Base-by-base conservation (phyloP, 2,329 filamentous ascomycete genomes). In the Geoglossum cookeanum region DNA sequence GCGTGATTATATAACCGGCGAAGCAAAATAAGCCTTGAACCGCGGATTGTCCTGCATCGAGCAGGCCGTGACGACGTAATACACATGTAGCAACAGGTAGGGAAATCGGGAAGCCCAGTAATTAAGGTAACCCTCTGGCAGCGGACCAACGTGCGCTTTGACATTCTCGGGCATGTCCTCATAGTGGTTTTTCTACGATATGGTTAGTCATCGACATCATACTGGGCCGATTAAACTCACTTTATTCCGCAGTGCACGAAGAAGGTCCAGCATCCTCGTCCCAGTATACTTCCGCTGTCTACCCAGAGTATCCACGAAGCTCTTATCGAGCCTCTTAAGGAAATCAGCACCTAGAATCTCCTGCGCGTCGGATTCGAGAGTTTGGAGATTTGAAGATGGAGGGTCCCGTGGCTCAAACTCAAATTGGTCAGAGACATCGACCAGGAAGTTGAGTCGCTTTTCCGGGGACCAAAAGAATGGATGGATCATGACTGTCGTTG, bases 221-320 rank as follows among this genome's bases (percentile, higher is more conserved):
- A 54, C 17, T 27, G 51, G 51, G 4, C 15, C 32, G 4, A 8
- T 17, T 0, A 17, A 13, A 15, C 13, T 2, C 32, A 53, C 45
- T 9, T 98, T 98, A 71, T 98, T 98, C 29, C 92, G 78, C 58
- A 98, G 73, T 1, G 91, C 92, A 1, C 92, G 79, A 22, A 98
- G 72, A 27, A 98, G 75, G 69, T 98, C 92, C 57, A 98, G 72
- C 66, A 98, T 78, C 52, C 81, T 79, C 1, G 80, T 78, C 0
- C 90, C 90, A 0, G 85, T 92, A 70, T 98, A 98, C 70, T 95
- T 96, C 65, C 91, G 80, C 71, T 97, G 91, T 71, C 94, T 95
- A 59, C 89, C 90, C 5, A 97, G 76, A 1, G 84, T 91, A 44
- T 94, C 87, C 60, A 94, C 83, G 68, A 97, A 97, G 35, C 84